phyloP scores from a whole-genome alignment of 169 alveolate species.

The Plasmodium knowlesi region DNA sequence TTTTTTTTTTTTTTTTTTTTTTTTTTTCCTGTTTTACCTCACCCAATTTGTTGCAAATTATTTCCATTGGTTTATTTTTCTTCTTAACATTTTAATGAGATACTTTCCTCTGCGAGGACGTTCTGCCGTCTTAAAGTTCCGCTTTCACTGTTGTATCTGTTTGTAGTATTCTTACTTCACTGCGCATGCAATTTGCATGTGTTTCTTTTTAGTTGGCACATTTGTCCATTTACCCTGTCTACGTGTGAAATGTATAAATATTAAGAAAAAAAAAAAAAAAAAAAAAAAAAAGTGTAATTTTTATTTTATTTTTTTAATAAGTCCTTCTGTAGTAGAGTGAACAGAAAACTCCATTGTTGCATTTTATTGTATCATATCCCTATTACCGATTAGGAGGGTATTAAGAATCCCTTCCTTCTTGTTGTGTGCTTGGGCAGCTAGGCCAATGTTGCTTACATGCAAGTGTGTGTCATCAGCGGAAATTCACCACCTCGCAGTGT shows the following conservation, averaged over 20 bases:
- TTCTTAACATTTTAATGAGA: conserved; percentile 13
- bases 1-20: conserved; percentile 23
- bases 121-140: neutral
- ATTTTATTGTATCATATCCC: neutral
- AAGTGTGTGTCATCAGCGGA: neutral
- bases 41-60: conserved; percentile 13
- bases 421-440: neutral
- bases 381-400: neutral
- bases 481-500: neutral
- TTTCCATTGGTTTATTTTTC: conserved; percentile 6
- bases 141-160: conserved; percentile 38
- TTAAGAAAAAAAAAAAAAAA: neutral
- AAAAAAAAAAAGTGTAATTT: neutral
- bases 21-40: conserved; percentile 14
- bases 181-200: neutral
- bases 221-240: conserved; percentile 12
- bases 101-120: neutral
- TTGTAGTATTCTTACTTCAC: neutral
- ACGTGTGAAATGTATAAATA: neutral
- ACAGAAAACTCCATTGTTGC: neutral
- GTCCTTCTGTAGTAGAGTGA: neutral
- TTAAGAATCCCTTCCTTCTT: neutral
- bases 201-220: neutral
- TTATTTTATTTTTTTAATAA: neutral
- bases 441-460: neutral